Base-by-base conservation (phyloP, 805 yeast species). In the Tetrapisispora arboricola region DNA sequence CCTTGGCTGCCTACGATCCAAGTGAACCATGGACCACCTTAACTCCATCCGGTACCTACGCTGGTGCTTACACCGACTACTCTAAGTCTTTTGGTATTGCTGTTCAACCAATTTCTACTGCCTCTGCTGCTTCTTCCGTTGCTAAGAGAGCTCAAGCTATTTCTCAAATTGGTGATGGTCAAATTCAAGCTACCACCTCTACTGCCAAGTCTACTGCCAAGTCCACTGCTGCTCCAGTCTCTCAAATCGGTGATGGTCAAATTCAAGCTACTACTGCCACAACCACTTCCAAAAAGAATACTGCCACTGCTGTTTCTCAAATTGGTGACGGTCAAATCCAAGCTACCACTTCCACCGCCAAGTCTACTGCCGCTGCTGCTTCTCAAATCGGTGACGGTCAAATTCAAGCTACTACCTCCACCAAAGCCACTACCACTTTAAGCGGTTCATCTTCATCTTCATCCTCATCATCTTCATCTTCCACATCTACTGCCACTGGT, bases 21-120 rank as follows among this genome's bases (percentile, higher is more conserved):
- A 63, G 76, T 44, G 76, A 74, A 40, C 73, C 78, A 48, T 81
- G 82, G 82, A 60, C 80, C 40, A 78, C 86, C 39, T 70, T 81
- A 60, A 80, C 87, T 31, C 87, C 92, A 51, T 42, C 63, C 31
- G 73, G 72, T 32, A 59, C 75, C 30, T 71, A 71, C 49, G 47
- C 74, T 13, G 77, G 79, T 53, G 80, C 76, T 47, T 49, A 69
- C 44, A 73, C 83, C 37, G 76, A 74, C 50, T 72, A 72, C 68
- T 46, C 73, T 32, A 60, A 65, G 36, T 55, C 72, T 34, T 81
- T 81, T 54, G 90, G 87, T 65, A 80, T 81, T 52, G 82, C 81
- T 45, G 75, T 80, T 49, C 63, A 67, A 46, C 74, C 81, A 49
- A 51, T 72, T 33, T 57, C 63, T 39, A 48, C 61, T 35, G 46